These are phyloP conservation scores for Paramecium sexaurelia DNA, from an alignment of 73 alveolate species.

Conservation along the genomic window DNA sequence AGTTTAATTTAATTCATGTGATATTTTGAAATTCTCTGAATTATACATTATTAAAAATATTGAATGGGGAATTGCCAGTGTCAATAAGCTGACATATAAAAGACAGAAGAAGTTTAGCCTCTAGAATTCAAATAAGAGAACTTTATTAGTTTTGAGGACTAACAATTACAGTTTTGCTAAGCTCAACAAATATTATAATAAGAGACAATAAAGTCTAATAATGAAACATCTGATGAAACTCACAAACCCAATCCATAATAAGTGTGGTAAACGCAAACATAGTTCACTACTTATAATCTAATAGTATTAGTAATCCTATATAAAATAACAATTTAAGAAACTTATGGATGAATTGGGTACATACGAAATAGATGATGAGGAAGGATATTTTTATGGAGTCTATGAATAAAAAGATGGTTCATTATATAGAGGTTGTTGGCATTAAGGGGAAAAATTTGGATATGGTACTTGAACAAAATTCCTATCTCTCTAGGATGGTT, in stretches of 20 bases:
- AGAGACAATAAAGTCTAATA: not conserved
- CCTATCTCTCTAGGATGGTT: constrained; percentile 36
- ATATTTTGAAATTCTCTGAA: not conserved
- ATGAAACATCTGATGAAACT: constrained; percentile 2
- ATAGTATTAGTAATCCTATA: not conserved
- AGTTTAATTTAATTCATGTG: not conserved
- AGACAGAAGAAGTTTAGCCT: constrained; percentile 9
- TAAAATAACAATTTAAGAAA: not conserved
- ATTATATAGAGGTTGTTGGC: constrained; percentile 72
- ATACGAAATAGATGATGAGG: constrained; percentile 45
- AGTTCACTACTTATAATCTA: not conserved
- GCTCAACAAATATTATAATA: not conserved
- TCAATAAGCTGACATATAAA: not conserved
- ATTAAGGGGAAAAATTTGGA: constrained; percentile 71
- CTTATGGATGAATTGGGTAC: constrained; percentile 10
- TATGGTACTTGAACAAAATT: constrained; percentile 9
- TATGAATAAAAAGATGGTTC: constrained; percentile 66
- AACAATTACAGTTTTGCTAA: not conserved
- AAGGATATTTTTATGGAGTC: constrained; percentile 53
- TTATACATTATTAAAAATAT: not conserved
- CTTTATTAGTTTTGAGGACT: not conserved
- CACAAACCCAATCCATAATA: not conserved
- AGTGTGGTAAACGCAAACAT: not conserved
- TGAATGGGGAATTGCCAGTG: constrained; percentile 39
- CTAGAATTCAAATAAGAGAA: constrained; percentile 7